A percentile compares a stretch with the other conserved stretches of the same genome.
phyloP scores from a whole-genome alignment of 2,329 filamentous ascomycete genomes.

The Fusarium acutatum region DNA sequence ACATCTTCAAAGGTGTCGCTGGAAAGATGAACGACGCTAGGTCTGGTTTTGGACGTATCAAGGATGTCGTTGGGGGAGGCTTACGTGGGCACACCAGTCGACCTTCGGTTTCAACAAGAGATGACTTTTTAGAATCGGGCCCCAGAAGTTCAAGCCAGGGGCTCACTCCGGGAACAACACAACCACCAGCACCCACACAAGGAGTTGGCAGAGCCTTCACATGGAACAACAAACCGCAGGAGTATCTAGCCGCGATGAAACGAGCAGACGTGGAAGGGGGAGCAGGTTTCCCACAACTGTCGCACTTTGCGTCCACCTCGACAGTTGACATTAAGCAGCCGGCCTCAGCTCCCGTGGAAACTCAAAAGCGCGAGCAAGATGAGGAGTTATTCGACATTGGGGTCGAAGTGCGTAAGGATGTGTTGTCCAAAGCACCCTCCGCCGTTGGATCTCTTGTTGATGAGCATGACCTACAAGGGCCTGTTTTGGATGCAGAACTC shows the following conservation, averaged over 20 bases:
- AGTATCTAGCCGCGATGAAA: slow-evolving; percentile 59
- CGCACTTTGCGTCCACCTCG: slow-evolving; percentile 41
- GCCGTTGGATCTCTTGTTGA: slow-evolving; percentile 66
- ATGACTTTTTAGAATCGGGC: slow-evolving; percentile 57
- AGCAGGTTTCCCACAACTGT: slow-evolving; percentile 36
- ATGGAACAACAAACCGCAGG: slow-evolving; percentile 71
- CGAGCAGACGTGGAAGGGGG: slow-evolving; percentile 46
- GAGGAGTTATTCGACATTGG: slow-evolving; percentile 44
- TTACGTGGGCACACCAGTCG: slow-evolving; percentile 62
- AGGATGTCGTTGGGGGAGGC: slow-evolving; percentile 77
- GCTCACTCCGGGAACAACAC: slow-evolving; percentile 37
- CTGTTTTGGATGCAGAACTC: slow-evolving; percentile 59
- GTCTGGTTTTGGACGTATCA: slow-evolving; percentile 84
- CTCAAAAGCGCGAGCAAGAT: slow-evolving; percentile 36
- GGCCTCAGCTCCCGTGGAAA: slow-evolving; percentile 37
- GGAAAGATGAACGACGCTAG: slow-evolving; percentile 82
- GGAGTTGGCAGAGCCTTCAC: slow-evolving; percentile 63
- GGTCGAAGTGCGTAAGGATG: slow-evolving; percentile 54
- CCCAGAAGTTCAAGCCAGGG: slow-evolving; percentile 13
- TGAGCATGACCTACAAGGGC: slow-evolving; percentile 66
- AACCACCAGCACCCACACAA: slow-evolving; percentile 46
- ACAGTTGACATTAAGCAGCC: slow-evolving; percentile 37
- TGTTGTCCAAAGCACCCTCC: slow-evolving; percentile 58
- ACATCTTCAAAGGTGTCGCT: slow-evolving; percentile 81
- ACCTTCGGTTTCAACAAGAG: slow-evolving; percentile 58